Percentiles rank a stretch among this genome's conserved stretches.
Conservation (phyloP, 2,329 filamentous ascomycete species). For the Calonectria naviculata region DNA sequence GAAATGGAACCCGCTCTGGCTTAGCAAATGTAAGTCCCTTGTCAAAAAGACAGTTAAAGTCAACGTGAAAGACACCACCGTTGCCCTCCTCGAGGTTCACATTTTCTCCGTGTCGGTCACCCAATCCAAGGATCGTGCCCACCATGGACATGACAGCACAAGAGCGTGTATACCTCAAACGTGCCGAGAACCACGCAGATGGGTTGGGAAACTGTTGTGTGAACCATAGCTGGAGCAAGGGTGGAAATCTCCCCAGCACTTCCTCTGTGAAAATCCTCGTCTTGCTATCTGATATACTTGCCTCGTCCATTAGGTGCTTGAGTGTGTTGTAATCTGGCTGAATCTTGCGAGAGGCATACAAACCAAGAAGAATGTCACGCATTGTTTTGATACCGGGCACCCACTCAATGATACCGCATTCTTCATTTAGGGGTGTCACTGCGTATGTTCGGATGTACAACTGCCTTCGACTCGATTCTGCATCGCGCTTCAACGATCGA, state of each 20-base stretch:
- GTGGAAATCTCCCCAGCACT: slow-evolving; percentile 75
- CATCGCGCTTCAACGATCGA: slow-evolving; percentile 88
- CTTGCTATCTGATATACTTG: slow-evolving; percentile 66
- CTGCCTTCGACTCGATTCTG: slow-evolving; percentile 88
- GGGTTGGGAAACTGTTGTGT: slow-evolving; percentile 94
- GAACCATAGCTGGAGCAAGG: slow-evolving; percentile 94
- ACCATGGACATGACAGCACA: slow-evolving; percentile 99
- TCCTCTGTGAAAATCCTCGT: slow-evolving; percentile 77
- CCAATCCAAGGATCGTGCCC: slow-evolving; percentile 91
- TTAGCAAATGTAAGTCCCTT: slow-evolving; percentile 96
- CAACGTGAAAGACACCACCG: slow-evolving; percentile 95
- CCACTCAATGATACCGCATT: slow-evolving; percentile 99
- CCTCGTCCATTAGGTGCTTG: slow-evolving; percentile 72
- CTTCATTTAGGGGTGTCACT: slow-evolving; percentile 95
- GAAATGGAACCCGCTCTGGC: slow-evolving; percentile 94
- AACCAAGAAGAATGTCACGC: slow-evolving; percentile 85
- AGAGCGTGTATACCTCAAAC: slow-evolving; percentile 90
- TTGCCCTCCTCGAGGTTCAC: slow-evolving; percentile 94
- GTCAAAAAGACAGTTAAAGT: slow-evolving; percentile 99
- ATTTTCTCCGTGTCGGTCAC: slow-evolving; percentile 97
- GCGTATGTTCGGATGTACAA: slow-evolving; percentile 98
- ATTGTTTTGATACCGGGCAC: slow-evolving; percentile 95
- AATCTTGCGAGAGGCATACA: slow-evolving; percentile 82
- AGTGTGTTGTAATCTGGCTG: slow-evolving; percentile 76
- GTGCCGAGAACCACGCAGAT: slow-evolving; percentile 89